Evolutionary conservation across 148 eudicot species (phyloP).

Genomic region (Chenopodium formosanum): DNA sequence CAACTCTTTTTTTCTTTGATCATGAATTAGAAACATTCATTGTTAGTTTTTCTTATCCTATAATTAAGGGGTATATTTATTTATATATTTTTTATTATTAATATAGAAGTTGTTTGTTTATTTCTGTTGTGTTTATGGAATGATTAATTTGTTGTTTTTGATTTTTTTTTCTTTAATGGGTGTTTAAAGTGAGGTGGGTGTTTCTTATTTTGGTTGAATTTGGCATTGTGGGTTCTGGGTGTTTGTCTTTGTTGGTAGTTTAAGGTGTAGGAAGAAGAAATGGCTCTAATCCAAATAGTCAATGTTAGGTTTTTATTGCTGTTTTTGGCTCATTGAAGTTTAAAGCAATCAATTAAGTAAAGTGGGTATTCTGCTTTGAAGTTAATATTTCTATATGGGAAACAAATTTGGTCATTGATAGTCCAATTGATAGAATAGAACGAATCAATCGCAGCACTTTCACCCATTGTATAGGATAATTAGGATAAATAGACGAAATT

Average conservation of each 20-base stretch:
- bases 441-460: not conserved
- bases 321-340: conserved; percentile 2
- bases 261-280: not conserved
- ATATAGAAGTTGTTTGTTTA: not conserved
- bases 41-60: not conserved
- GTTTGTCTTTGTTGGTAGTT: not conserved
- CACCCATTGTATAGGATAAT: no score
- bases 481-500: no score
- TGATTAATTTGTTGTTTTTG: not conserved
- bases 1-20: not conserved
- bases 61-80: not conserved
- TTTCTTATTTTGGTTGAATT: not conserved
- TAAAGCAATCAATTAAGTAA: not conserved
- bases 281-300: not conserved
- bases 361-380: not conserved
- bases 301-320: not conserved
- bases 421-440: not conserved
- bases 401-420: not conserved
- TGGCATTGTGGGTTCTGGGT: conserved; percentile 1
- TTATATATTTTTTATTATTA: not conserved
- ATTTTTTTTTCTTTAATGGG: not conserved
- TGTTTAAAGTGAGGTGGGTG: not conserved
- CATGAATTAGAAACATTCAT: not conserved
- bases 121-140: not conserved
- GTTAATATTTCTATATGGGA: not conserved